Conservation (phyloP, 352 stramenopile species). For the Chrysophaeum taylorii region DNA sequence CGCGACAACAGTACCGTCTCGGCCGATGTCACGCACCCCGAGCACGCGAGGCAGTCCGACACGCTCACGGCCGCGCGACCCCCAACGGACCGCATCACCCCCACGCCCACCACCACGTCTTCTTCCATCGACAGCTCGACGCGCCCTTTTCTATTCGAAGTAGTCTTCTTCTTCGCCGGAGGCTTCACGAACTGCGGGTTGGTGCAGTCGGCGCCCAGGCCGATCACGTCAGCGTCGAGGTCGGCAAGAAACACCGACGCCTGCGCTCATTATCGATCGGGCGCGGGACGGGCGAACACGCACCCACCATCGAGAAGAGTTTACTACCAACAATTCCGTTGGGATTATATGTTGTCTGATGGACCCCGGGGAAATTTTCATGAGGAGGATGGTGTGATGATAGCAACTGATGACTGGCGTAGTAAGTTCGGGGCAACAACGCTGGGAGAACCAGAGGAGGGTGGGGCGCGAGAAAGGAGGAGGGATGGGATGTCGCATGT, state of each 20-base stretch:
- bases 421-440: no score
- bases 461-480: no score
- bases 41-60: slow-evolving; percentile 91
- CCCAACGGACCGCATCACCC: no score
- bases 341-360: neutral
- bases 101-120: no score
- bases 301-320: no score
- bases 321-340: no score
- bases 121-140: no score
- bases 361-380: neutral
- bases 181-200: neutral
- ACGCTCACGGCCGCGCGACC: slow-evolving; percentile 76
- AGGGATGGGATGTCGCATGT: no score
- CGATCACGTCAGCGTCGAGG: slow-evolving; percentile 2
- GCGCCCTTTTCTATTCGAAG: neutral
- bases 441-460: no score
- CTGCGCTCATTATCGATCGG: no score
- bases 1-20: slow-evolving; percentile 85
- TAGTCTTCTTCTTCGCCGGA: neutral
- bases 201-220: neutral
- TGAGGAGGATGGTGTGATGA: neutral
- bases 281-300: no score
- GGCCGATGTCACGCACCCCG: slow-evolving; percentile 90
- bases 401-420: neutral
- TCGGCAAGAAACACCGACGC: neutral